These are phyloP conservation scores for Theileria parva DNA, from an alignment of 169 alveolate species.

Conservation along the genomic window DNA sequence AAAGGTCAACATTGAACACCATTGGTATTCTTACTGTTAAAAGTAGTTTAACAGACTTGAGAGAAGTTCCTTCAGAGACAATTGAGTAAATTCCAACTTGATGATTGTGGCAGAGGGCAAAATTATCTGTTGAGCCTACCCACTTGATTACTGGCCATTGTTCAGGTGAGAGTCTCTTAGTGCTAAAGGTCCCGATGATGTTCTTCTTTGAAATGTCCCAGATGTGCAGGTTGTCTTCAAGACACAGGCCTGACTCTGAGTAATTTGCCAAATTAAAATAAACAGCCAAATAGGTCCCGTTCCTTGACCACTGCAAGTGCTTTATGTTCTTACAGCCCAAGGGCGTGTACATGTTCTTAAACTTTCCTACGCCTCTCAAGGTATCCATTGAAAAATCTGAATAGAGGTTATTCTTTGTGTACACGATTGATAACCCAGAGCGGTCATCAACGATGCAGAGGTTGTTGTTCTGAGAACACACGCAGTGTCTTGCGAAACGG, in stretches of 20 bases:
- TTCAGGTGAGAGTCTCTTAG: slow-evolving; percentile 58
- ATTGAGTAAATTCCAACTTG: slow-evolving; percentile 53
- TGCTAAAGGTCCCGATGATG: slow-evolving; percentile 59
- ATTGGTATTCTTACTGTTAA: slow-evolving; percentile 43
- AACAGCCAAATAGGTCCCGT: slow-evolving; percentile 56
- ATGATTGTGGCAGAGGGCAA: slow-evolving; percentile 44
- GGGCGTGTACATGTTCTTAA: slow-evolving; percentile 61
- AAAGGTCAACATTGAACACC: slow-evolving; percentile 59
- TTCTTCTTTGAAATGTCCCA: slow-evolving; percentile 60
- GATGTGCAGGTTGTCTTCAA: slow-evolving; percentile 65
- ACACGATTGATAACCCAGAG: slow-evolving; percentile 54
- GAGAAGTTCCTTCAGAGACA: slow-evolving; percentile 37
- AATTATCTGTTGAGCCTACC: slow-evolving; percentile 55
- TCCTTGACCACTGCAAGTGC: slow-evolving; percentile 65
- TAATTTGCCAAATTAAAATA: slow-evolving; percentile 56
- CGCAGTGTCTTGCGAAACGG: slow-evolving; percentile 52
- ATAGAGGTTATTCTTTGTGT: slow-evolving; percentile 8
- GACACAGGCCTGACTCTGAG: slow-evolving; percentile 49
- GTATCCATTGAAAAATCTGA: slow-evolving; percentile 57
- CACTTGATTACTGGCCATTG: slow-evolving; percentile 69
- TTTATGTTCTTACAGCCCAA: slow-evolving; percentile 66
- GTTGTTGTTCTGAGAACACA: slow-evolving; percentile 49
- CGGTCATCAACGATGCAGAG: slow-evolving; percentile 65
- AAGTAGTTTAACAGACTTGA: slow-evolving; percentile 42
- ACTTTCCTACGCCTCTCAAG: slow-evolving; percentile 66